Evolutionary conservation across 129 eudicot species (phyloP).

Genomic region (Rutidosis leptorrhynchoides): DNA sequence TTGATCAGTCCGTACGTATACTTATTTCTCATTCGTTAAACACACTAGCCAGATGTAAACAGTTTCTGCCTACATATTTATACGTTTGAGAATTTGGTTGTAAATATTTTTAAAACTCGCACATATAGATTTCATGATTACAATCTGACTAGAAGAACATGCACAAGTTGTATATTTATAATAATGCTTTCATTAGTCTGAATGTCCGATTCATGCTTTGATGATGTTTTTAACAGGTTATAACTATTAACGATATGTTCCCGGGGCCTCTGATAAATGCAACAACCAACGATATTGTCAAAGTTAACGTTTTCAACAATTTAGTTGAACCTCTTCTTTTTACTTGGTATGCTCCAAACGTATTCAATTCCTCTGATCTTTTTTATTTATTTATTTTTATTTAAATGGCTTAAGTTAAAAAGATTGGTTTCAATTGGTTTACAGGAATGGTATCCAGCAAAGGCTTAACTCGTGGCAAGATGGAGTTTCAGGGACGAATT

Average conservation of each 20-base stretch:
- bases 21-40: not conserved
- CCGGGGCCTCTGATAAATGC: conserved; percentile 84
- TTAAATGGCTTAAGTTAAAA: not conserved
- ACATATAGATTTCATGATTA: too few species aligned
- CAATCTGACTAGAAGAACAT: too few species aligned
- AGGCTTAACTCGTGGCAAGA: conserved; percentile 89
- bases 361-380: not conserved
- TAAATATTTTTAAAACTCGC: too few species aligned
- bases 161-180: too few species aligned
- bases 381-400: not conserved
- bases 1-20: conserved; percentile 41
- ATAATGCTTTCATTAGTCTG: too few species aligned
- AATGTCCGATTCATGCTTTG: not conserved
- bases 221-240: conserved; percentile 40
- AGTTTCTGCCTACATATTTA: not conserved
- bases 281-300: conserved; percentile 59
- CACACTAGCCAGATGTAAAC: not conserved
- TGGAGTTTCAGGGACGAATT: conserved; percentile 81
- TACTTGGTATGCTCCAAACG: conserved; percentile 45
- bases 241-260: conserved; percentile 57
- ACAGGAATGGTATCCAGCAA: conserved; percentile 82
- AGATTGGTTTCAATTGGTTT: not conserved
- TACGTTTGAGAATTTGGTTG: not conserved
- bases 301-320: conserved; percentile 58
- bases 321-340: conserved; percentile 63